Conservation (phyloP, 2,329 filamentous ascomycete genomes). For the Onygena corvina region DNA sequence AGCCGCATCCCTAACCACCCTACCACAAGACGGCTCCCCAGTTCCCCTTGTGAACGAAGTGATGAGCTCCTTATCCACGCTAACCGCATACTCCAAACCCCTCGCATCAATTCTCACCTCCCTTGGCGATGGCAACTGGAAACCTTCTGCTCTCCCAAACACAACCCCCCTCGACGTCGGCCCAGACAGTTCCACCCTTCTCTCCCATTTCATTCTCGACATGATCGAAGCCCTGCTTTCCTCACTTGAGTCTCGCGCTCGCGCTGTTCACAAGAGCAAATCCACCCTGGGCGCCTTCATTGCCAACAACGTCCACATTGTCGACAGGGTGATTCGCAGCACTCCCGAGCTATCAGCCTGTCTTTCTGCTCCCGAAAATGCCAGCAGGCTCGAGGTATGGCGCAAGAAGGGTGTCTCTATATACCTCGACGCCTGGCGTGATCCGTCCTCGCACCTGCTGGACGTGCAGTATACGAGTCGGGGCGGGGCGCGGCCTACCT, state of each 20-base stretch:
- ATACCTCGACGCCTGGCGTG: constrained; percentile 80
- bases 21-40: constrained; percentile 68
- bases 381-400: constrained; percentile 63
- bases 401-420: constrained; percentile 71
- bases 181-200: constrained; percentile 75
- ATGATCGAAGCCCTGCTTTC: constrained; percentile 71
- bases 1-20: constrained; percentile 50
- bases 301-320: constrained; percentile 71
- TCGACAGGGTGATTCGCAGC: constrained; percentile 71
- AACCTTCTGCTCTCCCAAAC: constrained; percentile 48
- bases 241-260: constrained; percentile 62
- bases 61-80: constrained; percentile 72
- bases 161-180: constrained; percentile 72
- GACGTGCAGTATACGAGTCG: constrained; percentile 88
- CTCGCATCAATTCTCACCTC: constrained; percentile 85
- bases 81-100: constrained; percentile 76
- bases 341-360: constrained; percentile 62
- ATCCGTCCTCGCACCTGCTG: constrained; percentile 70
- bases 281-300: constrained; percentile 76
- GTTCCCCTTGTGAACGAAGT: constrained; percentile 69
- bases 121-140: constrained; percentile 85
- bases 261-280: constrained; percentile 61
- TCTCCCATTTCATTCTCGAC: constrained; percentile 80
- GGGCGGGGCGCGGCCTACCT: constrained; percentile 53
- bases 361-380: constrained; percentile 50